Percentiles rank a stretch among this genome's conserved stretches.
These are phyloP conservation scores for Licmophora abbreviata DNA, from an alignment of 108 stramenopile species.

Conservation along the genomic window DNA sequence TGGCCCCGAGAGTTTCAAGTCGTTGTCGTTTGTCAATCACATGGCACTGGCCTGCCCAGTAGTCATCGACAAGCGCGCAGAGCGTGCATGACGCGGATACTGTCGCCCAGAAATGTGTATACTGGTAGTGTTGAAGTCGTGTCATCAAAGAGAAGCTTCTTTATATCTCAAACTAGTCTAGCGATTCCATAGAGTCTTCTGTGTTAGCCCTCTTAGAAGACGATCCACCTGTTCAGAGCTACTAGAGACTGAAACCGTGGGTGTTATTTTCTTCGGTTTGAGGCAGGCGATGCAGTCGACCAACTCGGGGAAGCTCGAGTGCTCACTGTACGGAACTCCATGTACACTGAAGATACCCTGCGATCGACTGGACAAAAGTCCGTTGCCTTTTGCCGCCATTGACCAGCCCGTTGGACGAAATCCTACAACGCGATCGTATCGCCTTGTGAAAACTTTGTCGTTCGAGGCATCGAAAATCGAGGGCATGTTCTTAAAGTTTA, in stretches of 20 bases:
- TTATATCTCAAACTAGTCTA: too few species aligned
- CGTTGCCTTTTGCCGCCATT: conserved; percentile 25
- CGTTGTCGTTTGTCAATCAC: conserved; percentile 9
- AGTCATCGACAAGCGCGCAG: too few species aligned
- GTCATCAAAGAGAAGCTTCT: too few species aligned
- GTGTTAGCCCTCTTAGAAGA: conserved; percentile 46
- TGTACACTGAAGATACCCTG: conserved; percentile 53
- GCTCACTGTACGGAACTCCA: conserved; percentile 87
- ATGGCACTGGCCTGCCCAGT: conserved; percentile 8
- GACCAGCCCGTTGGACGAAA: conserved; percentile 77
- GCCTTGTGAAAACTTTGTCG: conserved; percentile 28
- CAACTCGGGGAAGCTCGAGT: conserved; percentile 80
- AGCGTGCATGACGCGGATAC: too few species aligned
- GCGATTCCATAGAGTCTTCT: too few species aligned
- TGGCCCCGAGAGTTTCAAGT: conserved; percentile 9
- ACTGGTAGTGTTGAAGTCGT: too few species aligned
- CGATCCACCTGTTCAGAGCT: conserved; percentile 58
- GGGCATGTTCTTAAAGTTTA: conserved; percentile 75
- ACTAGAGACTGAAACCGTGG: conserved; percentile 73
- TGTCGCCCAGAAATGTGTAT: too few species aligned
- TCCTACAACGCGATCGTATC: conserved; percentile 47
- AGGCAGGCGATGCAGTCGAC: conserved; percentile 72
- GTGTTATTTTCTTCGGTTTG: conserved; percentile 60
- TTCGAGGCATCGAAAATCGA: conserved; percentile 45
- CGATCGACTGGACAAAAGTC: conserved; percentile 34